Conservation (phyloP, 225 moss, liverwort and hornwort genomes). For the Marchantia polymorpha region DNA sequence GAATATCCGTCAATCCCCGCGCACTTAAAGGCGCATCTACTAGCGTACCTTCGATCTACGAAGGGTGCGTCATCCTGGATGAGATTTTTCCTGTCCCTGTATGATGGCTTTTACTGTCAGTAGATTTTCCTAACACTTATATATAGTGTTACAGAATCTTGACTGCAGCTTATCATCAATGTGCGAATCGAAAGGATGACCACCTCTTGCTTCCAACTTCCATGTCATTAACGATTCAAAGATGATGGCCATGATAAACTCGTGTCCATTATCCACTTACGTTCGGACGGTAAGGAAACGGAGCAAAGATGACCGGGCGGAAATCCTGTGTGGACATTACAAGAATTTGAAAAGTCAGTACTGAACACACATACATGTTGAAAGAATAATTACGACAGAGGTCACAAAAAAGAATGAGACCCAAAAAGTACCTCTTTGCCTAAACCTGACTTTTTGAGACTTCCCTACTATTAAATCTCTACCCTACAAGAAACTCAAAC, state of each 20-base stretch:
- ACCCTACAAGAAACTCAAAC: no score
- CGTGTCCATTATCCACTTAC: not conserved
- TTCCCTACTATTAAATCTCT: no score
- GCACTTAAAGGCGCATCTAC: conserved; percentile 15
- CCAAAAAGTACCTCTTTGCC: no score
- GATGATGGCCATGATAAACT: conserved; percentile 8
- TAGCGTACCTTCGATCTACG: conserved; percentile 20
- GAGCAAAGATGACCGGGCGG: not conserved
- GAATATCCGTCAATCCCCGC: conserved; percentile 18
- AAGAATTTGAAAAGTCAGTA: not conserved
- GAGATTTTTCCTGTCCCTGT: not conserved
- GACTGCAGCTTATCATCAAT: conserved; percentile 11
- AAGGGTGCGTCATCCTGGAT: not conserved
- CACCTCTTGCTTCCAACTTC: conserved; percentile 25
- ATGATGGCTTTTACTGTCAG: not conserved
- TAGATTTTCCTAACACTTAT: not conserved
- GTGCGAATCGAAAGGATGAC: conserved; percentile 30
- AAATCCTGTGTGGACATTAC: not conserved
- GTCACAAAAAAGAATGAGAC: no score
- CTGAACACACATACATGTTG: not conserved
- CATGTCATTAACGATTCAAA: conserved; percentile 17
- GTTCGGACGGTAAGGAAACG: not conserved
- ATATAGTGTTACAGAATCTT: not conserved
- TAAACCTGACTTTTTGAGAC: no score
- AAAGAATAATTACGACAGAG: not conserved